These are phyloP conservation scores for Solanum hybrid DNA, from an alignment of 305 asterid species.

Conservation along the genomic window DNA sequence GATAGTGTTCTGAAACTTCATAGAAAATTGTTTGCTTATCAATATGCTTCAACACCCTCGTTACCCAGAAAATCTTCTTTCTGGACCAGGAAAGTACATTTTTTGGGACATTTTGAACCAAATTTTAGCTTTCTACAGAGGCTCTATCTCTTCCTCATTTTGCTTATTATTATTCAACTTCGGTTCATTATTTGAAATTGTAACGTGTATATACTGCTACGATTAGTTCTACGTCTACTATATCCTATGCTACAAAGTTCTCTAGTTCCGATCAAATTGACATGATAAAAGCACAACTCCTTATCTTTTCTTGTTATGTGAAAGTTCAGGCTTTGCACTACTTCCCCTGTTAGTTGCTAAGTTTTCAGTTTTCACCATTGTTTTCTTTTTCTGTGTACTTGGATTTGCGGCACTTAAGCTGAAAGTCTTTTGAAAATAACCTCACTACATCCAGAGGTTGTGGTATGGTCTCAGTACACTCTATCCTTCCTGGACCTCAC, in stretches of 20 bases:
- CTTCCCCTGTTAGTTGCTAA: neutral
- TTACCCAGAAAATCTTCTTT: neutral
- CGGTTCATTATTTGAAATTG: neutral
- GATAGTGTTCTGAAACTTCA: neutral
- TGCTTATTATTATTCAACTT: neutral
- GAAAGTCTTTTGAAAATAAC: neutral
- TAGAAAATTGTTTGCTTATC: neutral
- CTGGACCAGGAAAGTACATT: neutral
- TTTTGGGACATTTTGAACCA: neutral
- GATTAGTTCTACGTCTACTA: neutral
- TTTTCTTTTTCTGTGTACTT: neutral
- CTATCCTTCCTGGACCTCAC: neutral
- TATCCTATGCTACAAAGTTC: neutral
- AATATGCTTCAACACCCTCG: neutral
- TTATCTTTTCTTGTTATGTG: neutral
- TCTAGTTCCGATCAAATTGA: neutral
- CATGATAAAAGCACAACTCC: neutral
- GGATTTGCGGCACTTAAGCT: neutral
- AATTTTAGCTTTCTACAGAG: neutral
- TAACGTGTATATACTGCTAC: neutral
- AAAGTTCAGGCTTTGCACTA: neutral
- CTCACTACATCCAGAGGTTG: neutral
- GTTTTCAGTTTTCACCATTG: neutral
- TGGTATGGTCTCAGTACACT: neutral
- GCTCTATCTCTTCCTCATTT: neutral